phyloP scores from a whole-genome alignment of 139 green algal species.

The Chlamydomonas incerta region DNA sequence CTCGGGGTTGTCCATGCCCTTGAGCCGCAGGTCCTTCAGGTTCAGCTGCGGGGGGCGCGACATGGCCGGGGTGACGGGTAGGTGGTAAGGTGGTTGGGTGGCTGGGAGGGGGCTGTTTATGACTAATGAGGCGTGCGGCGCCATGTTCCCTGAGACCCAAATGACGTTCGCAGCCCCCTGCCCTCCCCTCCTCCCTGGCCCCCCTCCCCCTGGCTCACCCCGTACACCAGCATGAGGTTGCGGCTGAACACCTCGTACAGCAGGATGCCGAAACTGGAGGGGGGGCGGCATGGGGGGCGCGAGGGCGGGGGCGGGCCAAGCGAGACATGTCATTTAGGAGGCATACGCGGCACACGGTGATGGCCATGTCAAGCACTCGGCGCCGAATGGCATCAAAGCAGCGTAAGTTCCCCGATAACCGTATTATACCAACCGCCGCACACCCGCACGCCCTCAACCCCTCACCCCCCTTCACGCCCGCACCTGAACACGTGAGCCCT shows the following conservation, averaged over 20 bases:
- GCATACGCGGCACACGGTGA: no score
- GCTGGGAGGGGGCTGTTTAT: not conserved
- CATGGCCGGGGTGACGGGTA: no score
- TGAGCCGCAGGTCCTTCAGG: constrained; percentile 14
- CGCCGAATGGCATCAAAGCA: no score
- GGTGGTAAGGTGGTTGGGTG: not conserved
- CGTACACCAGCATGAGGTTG: not conserved
- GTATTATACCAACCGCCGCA: no score
- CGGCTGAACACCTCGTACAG: constrained; percentile 45
- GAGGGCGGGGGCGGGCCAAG: no score
- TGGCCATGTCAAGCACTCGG: no score
- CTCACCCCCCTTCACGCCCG: no score
- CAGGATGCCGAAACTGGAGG: constrained; percentile 78
- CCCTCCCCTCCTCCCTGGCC: not conserved
- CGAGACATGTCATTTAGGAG: no score
- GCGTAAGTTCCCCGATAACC: no score
- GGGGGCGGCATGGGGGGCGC: no score
- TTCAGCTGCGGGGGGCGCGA: constrained; percentile 26
- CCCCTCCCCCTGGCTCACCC: not conserved
- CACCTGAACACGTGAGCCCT: not conserved
- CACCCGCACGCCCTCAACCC: not conserved
- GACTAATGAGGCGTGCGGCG: no score
- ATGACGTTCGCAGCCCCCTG: not conserved
- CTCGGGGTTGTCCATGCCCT: constrained; percentile 21
- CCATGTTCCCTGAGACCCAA: not conserved